Conservation (phyloP, 2,329 filamentous ascomycete species). For the Didymellaceae sp. region DNA sequence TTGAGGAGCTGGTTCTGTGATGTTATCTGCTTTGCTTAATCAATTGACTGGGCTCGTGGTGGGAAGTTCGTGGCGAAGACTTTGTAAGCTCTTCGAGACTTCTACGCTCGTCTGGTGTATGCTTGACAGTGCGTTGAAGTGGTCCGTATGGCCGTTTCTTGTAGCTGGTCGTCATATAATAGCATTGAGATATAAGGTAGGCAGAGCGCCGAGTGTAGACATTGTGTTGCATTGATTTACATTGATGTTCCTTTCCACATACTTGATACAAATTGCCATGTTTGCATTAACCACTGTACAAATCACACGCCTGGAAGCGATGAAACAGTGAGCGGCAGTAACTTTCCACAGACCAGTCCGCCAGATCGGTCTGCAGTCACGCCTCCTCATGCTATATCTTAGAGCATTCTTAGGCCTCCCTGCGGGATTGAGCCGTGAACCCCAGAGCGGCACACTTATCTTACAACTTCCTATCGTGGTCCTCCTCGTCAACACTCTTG, state of each 20-base stretch:
- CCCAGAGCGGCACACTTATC: slow-evolving; percentile 3
- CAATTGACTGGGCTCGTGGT: too few relatives aligned
- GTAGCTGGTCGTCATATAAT: too few relatives aligned
- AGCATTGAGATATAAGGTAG: too few relatives aligned
- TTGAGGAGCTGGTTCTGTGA: too few relatives aligned
- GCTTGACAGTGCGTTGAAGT: too few relatives aligned
- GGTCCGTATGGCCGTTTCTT: too few relatives aligned
- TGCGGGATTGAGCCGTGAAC: slow-evolving; percentile 15
- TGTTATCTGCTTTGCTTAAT: too few relatives aligned
- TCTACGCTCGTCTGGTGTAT: too few relatives aligned
- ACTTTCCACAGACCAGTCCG: slow-evolving; percentile 31
- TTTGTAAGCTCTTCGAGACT: too few relatives aligned
- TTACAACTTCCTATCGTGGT: slow-evolving; percentile 55
- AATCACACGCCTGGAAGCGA: slow-evolving; percentile 21
- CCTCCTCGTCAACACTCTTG: slow-evolving; percentile 65
- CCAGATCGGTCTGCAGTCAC: slow-evolving; percentile 30
- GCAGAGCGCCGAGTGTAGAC: too few relatives aligned
- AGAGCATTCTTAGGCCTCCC: slow-evolving; percentile 15
- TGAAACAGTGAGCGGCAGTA: slow-evolving; percentile 14
- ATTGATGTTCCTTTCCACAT: slow-evolving; percentile 9
- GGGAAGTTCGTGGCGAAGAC: too few relatives aligned
- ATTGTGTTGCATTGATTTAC: neutral
- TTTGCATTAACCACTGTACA: slow-evolving; percentile 35
- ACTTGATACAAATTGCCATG: slow-evolving; percentile 28
- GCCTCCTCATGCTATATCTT: slow-evolving; percentile 5